These are phyloP conservation scores for Pseudopithomyces chartarum DNA, from an alignment of 2,329 filamentous ascomycete genomes.

Conservation along the genomic window DNA sequence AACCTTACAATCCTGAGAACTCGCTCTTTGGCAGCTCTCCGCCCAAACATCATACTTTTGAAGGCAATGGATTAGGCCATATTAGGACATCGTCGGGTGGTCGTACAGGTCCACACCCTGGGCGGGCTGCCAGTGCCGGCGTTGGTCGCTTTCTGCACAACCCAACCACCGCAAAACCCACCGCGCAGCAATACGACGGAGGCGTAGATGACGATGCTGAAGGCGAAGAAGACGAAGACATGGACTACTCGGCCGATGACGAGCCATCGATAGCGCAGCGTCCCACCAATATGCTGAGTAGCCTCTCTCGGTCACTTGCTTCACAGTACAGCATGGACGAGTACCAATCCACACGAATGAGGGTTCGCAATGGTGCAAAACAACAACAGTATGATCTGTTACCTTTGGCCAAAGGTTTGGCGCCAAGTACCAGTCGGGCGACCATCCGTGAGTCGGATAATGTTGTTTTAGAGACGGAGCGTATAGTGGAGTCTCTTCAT, in stretches of 20 bases:
- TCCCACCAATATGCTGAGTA: conserved; percentile 24
- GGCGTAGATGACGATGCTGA: conserved; percentile 30
- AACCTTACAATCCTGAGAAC: conserved; percentile 23
- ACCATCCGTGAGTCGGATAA: conserved; percentile 70
- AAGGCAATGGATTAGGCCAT: conserved; percentile 32
- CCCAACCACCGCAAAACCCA: conserved; percentile 34
- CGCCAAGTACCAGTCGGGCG: conserved; percentile 61
- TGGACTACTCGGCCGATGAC: conserved; percentile 22
- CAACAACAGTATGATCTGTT: conserved; percentile 68
- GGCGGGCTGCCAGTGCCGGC: conserved; percentile 28
- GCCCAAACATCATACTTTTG: conserved; percentile 33
- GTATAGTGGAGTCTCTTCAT: conserved; percentile 58
- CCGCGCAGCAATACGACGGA: conserved; percentile 47
- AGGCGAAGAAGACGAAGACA: conserved; percentile 45
- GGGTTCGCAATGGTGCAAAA: conserved; percentile 36
- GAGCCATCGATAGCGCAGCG: conserved; percentile 51
- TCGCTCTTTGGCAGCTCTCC: conserved; percentile 40
- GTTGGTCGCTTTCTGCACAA: conserved; percentile 44
- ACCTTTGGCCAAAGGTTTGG: conserved; percentile 73
- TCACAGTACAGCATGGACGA: conserved; percentile 46
- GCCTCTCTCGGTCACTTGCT: conserved; percentile 35
- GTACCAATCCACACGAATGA: conserved; percentile 20
- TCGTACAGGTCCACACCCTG: conserved; percentile 33
- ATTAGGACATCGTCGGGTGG: conserved; percentile 35
- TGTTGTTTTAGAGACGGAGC: conserved; percentile 77